Conservation (phyloP, 164 flowering plant species). For the Sextonia rubra region DNA sequence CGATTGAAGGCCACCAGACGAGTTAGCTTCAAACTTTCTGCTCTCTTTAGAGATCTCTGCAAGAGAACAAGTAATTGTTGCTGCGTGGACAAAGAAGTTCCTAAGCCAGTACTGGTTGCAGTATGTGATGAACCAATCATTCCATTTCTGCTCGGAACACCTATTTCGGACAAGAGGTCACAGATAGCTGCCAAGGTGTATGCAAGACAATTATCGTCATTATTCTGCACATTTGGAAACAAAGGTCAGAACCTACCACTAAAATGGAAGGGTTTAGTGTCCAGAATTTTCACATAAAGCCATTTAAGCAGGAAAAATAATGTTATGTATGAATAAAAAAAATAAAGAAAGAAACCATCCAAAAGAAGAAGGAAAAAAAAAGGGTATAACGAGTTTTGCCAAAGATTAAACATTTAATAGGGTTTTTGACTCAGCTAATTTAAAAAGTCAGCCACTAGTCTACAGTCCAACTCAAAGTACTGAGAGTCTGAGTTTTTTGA, state of each 20-base stretch:
- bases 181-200: conserved; percentile 83
- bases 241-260: not conserved
- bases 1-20: conserved; percentile 79
- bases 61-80: conserved; percentile 78
- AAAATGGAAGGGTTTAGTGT: not conserved
- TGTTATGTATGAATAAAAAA: not conserved
- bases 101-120: conserved; percentile 34
- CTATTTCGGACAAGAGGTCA: conserved; percentile 73
- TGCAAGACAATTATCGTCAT: conserved; percentile 84
- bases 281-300: not conserved
- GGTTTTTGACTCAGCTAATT: too few species aligned
- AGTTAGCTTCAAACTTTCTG: conserved; percentile 75
- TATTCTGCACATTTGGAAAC: conserved; percentile 52
- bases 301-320: too few species aligned
- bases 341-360: not conserved
- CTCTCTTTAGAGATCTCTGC: conserved; percentile 71
- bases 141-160: conserved; percentile 57
- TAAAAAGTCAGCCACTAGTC: too few species aligned
- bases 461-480: too few species aligned
- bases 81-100: conserved; percentile 63
- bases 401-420: too few species aligned
- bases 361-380: not conserved
- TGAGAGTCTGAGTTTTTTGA: too few species aligned
- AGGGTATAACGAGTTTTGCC: too few species aligned
- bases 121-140: conserved; percentile 72